Percentiles rank a stretch among this genome's conserved stretches.
These are phyloP conservation scores for Sporobolomyces pararoseus DNA, from an alignment of 768 basidiomycete genomes.

Conservation along the genomic window DNA sequence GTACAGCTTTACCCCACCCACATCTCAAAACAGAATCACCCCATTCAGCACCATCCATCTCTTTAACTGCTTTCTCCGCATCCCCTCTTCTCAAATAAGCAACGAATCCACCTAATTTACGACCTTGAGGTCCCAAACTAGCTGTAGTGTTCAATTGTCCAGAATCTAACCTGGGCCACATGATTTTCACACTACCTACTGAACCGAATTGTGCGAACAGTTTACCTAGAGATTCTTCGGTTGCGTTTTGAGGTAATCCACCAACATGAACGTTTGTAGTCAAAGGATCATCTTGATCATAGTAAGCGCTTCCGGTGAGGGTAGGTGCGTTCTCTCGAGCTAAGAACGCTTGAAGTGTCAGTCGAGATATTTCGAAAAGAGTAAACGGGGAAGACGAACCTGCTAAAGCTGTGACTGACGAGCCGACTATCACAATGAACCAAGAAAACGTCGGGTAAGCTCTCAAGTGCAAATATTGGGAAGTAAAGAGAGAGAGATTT, in stretches of 20 bases:
- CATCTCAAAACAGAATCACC: constrained; percentile 80
- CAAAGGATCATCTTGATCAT: constrained; percentile 79
- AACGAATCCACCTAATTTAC: constrained; percentile 90
- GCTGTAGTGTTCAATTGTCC: background rate
- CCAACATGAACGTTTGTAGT: constrained; percentile 96
- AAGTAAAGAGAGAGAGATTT: background rate
- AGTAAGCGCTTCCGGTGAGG: constrained; percentile 73
- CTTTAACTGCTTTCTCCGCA: constrained; percentile 80
- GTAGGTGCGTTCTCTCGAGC: constrained; percentile 53
- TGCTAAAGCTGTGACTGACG: constrained; percentile 83
- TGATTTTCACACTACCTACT: constrained; percentile 66
- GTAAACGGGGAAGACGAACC: constrained; percentile 53
- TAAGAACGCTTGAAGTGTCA: constrained; percentile 17
- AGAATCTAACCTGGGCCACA: constrained; percentile 81
- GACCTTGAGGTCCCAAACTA: constrained; percentile 57
- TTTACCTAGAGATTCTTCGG: constrained; percentile 75
- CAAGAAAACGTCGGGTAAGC: too few relatives aligned
- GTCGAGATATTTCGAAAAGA: background rate
- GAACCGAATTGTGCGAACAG: constrained; percentile 90
- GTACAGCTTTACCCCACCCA: constrained; percentile 96
- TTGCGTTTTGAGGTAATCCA: constrained; percentile 81
- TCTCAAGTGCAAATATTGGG: too few relatives aligned
- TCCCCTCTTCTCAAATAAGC: constrained; percentile 91
- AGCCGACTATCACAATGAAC: constrained; percentile 24
- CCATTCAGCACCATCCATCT: constrained; percentile 93